These are phyloP conservation scores for Ophiostoma australiae DNA, from an alignment of 2,329 filamentous ascomycete genomes.

Conservation along the genomic window DNA sequence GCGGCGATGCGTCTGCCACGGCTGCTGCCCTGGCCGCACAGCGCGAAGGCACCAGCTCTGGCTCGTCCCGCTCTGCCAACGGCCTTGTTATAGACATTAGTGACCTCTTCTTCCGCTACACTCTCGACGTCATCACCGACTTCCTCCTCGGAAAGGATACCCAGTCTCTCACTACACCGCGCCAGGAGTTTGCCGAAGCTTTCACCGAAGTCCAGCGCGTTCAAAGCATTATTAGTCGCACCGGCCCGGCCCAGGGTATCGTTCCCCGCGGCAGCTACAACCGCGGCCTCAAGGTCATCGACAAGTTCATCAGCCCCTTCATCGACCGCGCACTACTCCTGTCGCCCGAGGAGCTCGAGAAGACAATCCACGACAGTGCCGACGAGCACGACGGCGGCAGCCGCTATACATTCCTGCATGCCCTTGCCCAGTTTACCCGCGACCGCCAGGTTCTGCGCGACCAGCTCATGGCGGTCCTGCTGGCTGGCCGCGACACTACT, in stretches of 20 bases:
- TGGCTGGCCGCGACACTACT: conserved; percentile 85
- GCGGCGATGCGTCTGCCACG: conserved; percentile 54
- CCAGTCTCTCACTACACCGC: conserved; percentile 54
- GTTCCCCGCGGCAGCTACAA: conserved; percentile 63
- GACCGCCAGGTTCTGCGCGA: conserved; percentile 69
- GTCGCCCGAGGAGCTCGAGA: conserved; percentile 66
- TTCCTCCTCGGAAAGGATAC: conserved; percentile 78
- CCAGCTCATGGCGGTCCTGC: conserved; percentile 74
- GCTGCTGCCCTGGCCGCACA: conserved; percentile 53
- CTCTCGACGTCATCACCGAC: conserved; percentile 79
- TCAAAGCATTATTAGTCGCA: conserved; percentile 61
- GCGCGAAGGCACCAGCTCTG: conserved; percentile 52
- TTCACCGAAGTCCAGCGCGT: conserved; percentile 75
- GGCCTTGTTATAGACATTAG: conserved; percentile 63
- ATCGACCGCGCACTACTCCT: conserved; percentile 70
- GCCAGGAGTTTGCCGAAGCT: conserved; percentile 68
- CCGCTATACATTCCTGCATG: conserved; percentile 77
- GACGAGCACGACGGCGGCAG: background rate
- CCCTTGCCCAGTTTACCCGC: conserved; percentile 74
- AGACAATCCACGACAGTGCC: conserved; percentile 63
- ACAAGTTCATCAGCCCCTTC: conserved; percentile 70
- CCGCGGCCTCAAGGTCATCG: conserved; percentile 60
- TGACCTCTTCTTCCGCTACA: conserved; percentile 77
- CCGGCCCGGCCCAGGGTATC: conserved; percentile 57
- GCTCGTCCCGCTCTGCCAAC: conserved; percentile 54